These are phyloP conservation scores for Ochetophila trinervis DNA, from an alignment of 306 rosid genomes.

Conservation along the genomic window DNA sequence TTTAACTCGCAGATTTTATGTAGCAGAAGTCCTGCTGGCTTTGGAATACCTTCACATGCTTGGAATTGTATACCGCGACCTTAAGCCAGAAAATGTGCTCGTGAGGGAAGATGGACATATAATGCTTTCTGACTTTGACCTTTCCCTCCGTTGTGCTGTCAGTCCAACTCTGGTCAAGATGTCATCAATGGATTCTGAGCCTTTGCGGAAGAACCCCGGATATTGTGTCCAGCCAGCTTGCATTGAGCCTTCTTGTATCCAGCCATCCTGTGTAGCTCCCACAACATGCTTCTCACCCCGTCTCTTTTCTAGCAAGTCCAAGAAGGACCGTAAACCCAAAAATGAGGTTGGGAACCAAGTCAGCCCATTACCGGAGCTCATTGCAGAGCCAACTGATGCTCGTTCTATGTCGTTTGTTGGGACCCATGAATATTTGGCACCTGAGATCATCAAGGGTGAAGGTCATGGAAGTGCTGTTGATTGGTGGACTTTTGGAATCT, in stretches of 20 bases:
- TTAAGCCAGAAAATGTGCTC: constrained; percentile 93
- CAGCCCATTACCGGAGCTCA: constrained; percentile 86
- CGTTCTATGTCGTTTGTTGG: constrained; percentile 98
- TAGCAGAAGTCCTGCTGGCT: constrained; percentile 88
- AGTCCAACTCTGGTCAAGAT: constrained; percentile 87
- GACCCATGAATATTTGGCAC: constrained; percentile 94
- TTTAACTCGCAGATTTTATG: constrained; percentile 77
- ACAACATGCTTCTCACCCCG: constrained; percentile 95
- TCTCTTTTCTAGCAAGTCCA: constrained; percentile 84
- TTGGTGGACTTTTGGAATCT: constrained; percentile 99
- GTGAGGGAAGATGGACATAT: constrained; percentile 97
- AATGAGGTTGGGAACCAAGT: constrained; percentile 87
- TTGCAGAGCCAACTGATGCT: constrained; percentile 97
- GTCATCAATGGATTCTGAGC: constrained; percentile 60
- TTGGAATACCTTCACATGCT: constrained; percentile 98
- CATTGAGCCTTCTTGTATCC: constrained; percentile 96
- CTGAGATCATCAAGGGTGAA: constrained; percentile 95
- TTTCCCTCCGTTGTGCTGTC: constrained; percentile 87
- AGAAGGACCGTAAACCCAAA: constrained; percentile 80
- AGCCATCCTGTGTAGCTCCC: constrained; percentile 95
- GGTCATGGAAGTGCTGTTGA: constrained; percentile 99
- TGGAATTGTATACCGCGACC: constrained; percentile 98
- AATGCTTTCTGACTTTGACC: constrained; percentile 96
- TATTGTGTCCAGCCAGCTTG: constrained; percentile 95
- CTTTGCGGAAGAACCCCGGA: constrained; percentile 61